Evolutionary conservation across 2,329 filamentous ascomycete species (phyloP).

Genomic region (Scedosporium aurantiacum): DNA sequence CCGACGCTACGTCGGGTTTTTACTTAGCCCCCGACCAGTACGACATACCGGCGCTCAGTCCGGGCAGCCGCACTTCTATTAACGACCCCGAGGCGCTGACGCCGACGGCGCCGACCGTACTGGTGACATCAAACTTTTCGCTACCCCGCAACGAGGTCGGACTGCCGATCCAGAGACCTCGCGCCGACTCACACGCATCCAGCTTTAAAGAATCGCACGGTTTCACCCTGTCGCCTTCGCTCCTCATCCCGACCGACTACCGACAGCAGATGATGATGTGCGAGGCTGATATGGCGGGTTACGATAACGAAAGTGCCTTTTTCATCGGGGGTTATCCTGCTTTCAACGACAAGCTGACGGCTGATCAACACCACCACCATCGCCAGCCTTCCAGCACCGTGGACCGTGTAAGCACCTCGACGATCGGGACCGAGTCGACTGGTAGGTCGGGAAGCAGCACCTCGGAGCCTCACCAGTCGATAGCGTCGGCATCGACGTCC

Average conservation of each 20-base stretch:
- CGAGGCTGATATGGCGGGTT: slow-evolving; percentile 14
- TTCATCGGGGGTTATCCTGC: slow-evolving; percentile 12
- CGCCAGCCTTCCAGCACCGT: slow-evolving; percentile 22
- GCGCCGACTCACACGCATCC: slow-evolving; percentile 34
- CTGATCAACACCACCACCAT: slow-evolving; percentile 14
- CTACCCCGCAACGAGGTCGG: slow-evolving; percentile 30
- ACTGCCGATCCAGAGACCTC: slow-evolving; percentile 9
- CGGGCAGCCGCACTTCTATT: slow-evolving; percentile 14
- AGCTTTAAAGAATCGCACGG: slow-evolving; percentile 49
- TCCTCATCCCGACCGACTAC: slow-evolving; percentile 52
- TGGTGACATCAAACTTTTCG: slow-evolving; percentile 39
- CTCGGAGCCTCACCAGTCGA: slow-evolving; percentile 39
- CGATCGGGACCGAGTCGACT: slow-evolving; percentile 37
- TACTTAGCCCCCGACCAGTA: slow-evolving; percentile 2
- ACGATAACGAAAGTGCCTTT: slow-evolving; percentile 9
- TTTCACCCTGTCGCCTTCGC: slow-evolving; percentile 47
- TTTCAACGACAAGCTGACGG: slow-evolving; percentile 12
- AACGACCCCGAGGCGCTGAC: slow-evolving; percentile 31
- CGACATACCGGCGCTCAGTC: slow-evolving; percentile 16
- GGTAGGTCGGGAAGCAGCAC: slow-evolving; percentile 34
- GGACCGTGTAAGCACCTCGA: slow-evolving; percentile 43
- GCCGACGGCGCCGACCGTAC: slow-evolving; percentile 24
- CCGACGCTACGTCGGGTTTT: slow-evolving; percentile 3
- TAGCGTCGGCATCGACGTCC: slow-evolving; percentile 40
- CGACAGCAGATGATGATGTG: slow-evolving; percentile 38